Conservation (phyloP, 75 land plant genomes). For the Isoetes taiwanensis region DNA sequence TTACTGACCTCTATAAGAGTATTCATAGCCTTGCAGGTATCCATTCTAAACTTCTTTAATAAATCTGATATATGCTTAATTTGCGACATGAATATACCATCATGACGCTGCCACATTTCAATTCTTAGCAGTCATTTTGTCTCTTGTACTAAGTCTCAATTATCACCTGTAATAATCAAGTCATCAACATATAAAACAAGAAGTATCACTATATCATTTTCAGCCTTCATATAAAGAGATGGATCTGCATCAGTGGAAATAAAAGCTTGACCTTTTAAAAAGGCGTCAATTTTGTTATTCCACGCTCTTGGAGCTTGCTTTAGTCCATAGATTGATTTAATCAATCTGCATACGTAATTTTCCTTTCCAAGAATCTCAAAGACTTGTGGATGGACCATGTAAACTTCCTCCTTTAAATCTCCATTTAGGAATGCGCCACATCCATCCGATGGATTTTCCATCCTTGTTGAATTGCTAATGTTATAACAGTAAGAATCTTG, state of each 20-base stretch:
- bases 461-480: not conserved
- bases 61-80: too few relatives aligned
- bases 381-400: conserved; percentile 7
- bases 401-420: not conserved
- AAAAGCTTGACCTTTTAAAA: not conserved
- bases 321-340: conserved; percentile 3
- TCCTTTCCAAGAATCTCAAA: too few relatives aligned
- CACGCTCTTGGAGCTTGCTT: conserved; percentile 15
- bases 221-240: not conserved
- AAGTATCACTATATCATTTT: not conserved
- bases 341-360: not conserved
- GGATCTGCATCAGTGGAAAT: not conserved
- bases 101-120: too few relatives aligned
- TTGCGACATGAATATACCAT: too few relatives aligned
- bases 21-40: too few relatives aligned
- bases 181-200: not conserved
- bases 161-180: too few relatives aligned
- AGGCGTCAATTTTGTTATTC: not conserved
- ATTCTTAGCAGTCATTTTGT: too few relatives aligned
- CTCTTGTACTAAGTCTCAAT: too few relatives aligned
- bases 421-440: conserved; percentile 11
- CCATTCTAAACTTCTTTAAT: too few relatives aligned
- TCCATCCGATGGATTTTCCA: conserved; percentile 7
- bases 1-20: too few relatives aligned
- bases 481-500: not conserved